Conservation (phyloP, 192 early-diverging fungal genomes). For the Gorgonomyces haynaldii region DNA sequence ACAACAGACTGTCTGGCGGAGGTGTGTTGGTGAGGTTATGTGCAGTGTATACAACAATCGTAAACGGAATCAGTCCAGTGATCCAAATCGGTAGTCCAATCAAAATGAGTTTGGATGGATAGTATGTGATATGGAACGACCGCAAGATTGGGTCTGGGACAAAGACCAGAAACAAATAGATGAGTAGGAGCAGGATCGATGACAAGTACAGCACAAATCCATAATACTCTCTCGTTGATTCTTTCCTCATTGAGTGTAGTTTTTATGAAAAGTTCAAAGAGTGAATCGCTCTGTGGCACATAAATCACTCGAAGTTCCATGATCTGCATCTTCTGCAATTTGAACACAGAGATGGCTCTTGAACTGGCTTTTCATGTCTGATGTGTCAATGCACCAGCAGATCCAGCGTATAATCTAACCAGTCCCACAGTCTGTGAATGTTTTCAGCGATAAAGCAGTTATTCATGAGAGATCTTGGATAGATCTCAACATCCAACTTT, state of each 20-base stretch:
- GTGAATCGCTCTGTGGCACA: too few species aligned
- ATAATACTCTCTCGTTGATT: conserved; percentile 55
- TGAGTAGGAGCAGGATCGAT: conserved; percentile 34
- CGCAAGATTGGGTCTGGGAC: conserved; percentile 62
- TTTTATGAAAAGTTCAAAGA: not conserved
- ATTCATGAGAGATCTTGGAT: too few species aligned
- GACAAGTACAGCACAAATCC: conserved; percentile 78
- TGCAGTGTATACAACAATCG: conserved; percentile 60
- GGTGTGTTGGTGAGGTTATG: conserved; percentile 70
- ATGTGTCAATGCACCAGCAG: too few species aligned
- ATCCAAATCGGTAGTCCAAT: conserved; percentile 70
- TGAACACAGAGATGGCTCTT: too few species aligned
- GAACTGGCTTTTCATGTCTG: too few species aligned
- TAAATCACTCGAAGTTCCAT: too few species aligned
- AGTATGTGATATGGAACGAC: conserved; percentile 68
- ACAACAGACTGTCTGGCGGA: too few species aligned
- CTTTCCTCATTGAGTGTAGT: not conserved
- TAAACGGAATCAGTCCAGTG: conserved; percentile 60
- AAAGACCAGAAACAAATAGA: conserved; percentile 77
- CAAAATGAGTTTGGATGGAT: conserved; percentile 76
- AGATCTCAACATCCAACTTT: too few species aligned
- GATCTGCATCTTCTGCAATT: too few species aligned
- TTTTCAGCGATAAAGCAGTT: too few species aligned
- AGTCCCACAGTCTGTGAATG: too few species aligned
- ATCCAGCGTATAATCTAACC: too few species aligned